Evolutionary conservation across 495 filamentous ascomycete genomes (phyloP), one percentile per base, ranked within the genome.

Genomic region (Penicillium atrosanguineum): DNA sequence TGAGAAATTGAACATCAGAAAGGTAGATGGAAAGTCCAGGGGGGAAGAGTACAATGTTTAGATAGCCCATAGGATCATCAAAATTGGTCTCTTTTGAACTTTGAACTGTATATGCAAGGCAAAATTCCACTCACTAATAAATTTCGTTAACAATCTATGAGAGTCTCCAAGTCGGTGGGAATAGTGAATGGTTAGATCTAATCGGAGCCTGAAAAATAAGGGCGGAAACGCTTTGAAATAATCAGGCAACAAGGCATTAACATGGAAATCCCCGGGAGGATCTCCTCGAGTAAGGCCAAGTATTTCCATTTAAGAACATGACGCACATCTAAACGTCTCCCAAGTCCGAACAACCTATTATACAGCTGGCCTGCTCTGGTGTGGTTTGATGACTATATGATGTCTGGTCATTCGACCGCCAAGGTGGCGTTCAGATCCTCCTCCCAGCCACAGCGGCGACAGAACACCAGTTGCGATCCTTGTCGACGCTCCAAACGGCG

Each of bases 401-500:
- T 48, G 45, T 37, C 45, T 5, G 16, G 29, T 20, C 42, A 44
- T 4, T 11, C 14, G 12, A 26, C 42, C 11, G 9, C 23, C 14
- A 20, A 44, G 38, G 40, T 39, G 41, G 28, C n/a, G 45, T 50
- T 44, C 34, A 29, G 41, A 43, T 23, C 16, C 18, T 40, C 54
- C 3, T 1, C 50, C 6, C 40, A 21, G 38, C 29, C 53, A 29
- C 50, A 42, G 34, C 62, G 62, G 28, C 65, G 65, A 28, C 65
- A 65, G 37, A 59, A 65, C 39, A 53, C 57, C 1, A 68, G 62
- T 48, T 68, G 65, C 46, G 65, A 68, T 42, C 50, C 52, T 11
- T 68, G 62, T 42, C 51, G 65, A 2, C 62, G 60, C 28, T 63
- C 58, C 9, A 68, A 68, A 25, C 57, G 65, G 36, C 62, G 63